A percentile compares a stretch with the other conserved stretches of the same genome.
These are phyloP conservation scores for Podospora pseudocomata DNA, from an alignment of 495 filamentous ascomycete species.

Conservation along the genomic window DNA sequence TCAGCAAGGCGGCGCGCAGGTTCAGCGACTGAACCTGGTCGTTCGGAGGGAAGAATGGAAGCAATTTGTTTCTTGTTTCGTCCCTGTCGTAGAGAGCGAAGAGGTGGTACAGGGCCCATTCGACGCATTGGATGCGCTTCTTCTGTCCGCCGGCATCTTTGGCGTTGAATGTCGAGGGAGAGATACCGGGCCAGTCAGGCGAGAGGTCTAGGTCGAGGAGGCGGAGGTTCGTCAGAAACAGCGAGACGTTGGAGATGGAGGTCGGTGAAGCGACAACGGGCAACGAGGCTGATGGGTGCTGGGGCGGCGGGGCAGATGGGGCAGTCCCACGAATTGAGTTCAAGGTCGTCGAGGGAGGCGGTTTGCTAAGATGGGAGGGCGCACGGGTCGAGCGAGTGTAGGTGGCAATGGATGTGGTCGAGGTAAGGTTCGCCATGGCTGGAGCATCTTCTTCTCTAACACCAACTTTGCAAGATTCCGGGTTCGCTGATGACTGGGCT, in stretches of 20 bases:
- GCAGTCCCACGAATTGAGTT: constrained; percentile 17
- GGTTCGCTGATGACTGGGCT: constrained; percentile 1
- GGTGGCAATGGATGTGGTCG: constrained; percentile 20
- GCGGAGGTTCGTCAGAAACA: constrained; percentile 76
- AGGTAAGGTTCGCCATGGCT: constrained; percentile 28
- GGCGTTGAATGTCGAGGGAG: constrained; percentile 58
- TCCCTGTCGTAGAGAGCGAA: constrained; percentile 78
- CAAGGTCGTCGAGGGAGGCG: constrained; percentile 6
- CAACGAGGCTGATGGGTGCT: constrained; percentile 8
- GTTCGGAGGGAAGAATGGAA: constrained; percentile 82
- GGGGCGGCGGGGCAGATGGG: constrained; percentile 5
- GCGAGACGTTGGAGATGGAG: constrained; percentile 36
- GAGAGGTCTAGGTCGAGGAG: constrained; percentile 71
- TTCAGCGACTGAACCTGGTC: constrained; percentile 86
- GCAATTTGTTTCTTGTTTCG: constrained; percentile 74
- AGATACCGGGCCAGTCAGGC: constrained; percentile 74
- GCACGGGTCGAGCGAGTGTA: constrained; percentile 26
- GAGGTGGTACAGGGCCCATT: constrained; percentile 81
- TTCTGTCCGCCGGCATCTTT: constrained; percentile 72
- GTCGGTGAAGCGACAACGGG: constrained; percentile 16
- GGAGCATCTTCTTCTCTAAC: constrained; percentile 19
- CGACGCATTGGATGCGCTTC: constrained; percentile 69
- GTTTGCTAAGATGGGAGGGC: constrained; percentile 23
- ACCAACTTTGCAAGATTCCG: background rate
- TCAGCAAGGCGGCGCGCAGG: constrained; percentile 78